A percentile compares a stretch with the other conserved stretches of the same genome.
These are phyloP conservation scores for Spencermartinsiella europaea DNA, from an alignment of 805 yeast genomes.

Conservation along the genomic window DNA sequence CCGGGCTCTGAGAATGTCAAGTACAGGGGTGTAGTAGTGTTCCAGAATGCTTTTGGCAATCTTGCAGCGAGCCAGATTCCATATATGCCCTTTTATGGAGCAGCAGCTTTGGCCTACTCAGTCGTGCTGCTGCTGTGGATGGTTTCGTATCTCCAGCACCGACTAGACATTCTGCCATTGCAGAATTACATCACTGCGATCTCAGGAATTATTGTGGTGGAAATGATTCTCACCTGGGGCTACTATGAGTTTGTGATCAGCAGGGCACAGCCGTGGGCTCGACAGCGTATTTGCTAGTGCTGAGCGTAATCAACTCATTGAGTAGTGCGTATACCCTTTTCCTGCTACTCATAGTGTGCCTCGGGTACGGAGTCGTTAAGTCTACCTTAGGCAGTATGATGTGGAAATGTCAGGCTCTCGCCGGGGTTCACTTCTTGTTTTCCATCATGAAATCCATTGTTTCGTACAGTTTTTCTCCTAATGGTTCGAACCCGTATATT, in stretches of 20 bases:
- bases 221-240: slow-evolving; percentile 85
- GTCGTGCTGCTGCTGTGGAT: slow-evolving; percentile 77
- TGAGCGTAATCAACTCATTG: slow-evolving; percentile 72
- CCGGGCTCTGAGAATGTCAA: slow-evolving; percentile 29
- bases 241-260: slow-evolving; percentile 79
- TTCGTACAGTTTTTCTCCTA: slow-evolving; percentile 47
- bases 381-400: slow-evolving; percentile 78
- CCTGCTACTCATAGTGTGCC: slow-evolving; percentile 72
- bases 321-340: slow-evolving; percentile 86
- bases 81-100: slow-evolving; percentile 82
- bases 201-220: slow-evolving; percentile 73
- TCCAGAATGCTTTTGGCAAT: slow-evolving; percentile 89
- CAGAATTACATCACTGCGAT: slow-evolving; percentile 88
- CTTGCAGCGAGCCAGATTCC: slow-evolving; percentile 88
- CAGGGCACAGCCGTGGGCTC: slow-evolving; percentile 50
- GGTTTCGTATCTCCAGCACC: slow-evolving; percentile 77
- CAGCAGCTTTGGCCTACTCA: slow-evolving; percentile 75
- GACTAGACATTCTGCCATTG: slow-evolving; percentile 80
- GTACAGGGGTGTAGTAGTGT: slow-evolving; percentile 70
- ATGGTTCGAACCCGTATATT: slow-evolving; percentile 41
- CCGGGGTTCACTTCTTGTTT: slow-evolving; percentile 52
- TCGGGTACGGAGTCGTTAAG: slow-evolving; percentile 92
- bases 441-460: slow-evolving; percentile 49
- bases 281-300: slow-evolving; percentile 68
- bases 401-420: slow-evolving; percentile 62